Evolutionary conservation across 1,284 basidiomycete genomes (phyloP), one percentile per base, ranked within the genome.

Genomic region (Heterobasidion parviporum): DNA sequence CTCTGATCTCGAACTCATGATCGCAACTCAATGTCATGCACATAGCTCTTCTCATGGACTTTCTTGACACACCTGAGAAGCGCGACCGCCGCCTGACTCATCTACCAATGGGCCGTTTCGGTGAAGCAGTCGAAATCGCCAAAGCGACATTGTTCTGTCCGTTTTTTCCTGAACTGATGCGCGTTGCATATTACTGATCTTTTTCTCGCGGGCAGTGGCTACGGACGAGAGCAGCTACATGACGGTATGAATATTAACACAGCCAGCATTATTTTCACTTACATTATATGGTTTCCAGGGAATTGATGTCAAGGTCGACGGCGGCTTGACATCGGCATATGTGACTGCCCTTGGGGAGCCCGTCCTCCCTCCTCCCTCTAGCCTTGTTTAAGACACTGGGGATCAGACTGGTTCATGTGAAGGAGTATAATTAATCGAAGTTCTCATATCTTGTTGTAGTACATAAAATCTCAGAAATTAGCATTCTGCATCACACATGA

Each of bases 41-140:
- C 34, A 43, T 52, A 89, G 91, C 94, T 41, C 82, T 98, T 36
- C 79, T 99, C 35, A 99, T 99, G 95, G 89, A 98, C 71, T 98
- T 95, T 80, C 81, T 99, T 65, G 85, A 98, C 74, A 98, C 96
- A n/a, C 79, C 88, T 47, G 95, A 99, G 78, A 98, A 98, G 77
- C 84, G 89, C 61, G 85, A 97, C 59, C 85, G 95, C 50, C 81
- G 96, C 53, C 69, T 98, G 67, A 84, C 93, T 32, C 95, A 98
- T 69, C 81, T 96, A 34, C 96, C 96, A 1, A 93, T 98, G 90
- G 96, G 96, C 57, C 82, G 95, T 57, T 98, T 98, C 70, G 95
- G 95, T 54, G 94, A 98, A 75, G 95, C 95, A 0, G 79, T 98
- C 62, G 95, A 98, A 71, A 81, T 96, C 63, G 95, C 96, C 32